Evolutionary conservation across 805 yeast genomes (phyloP), one percentile per base, ranked within the genome.

Genomic region (Lipomyces anomalus): DNA sequence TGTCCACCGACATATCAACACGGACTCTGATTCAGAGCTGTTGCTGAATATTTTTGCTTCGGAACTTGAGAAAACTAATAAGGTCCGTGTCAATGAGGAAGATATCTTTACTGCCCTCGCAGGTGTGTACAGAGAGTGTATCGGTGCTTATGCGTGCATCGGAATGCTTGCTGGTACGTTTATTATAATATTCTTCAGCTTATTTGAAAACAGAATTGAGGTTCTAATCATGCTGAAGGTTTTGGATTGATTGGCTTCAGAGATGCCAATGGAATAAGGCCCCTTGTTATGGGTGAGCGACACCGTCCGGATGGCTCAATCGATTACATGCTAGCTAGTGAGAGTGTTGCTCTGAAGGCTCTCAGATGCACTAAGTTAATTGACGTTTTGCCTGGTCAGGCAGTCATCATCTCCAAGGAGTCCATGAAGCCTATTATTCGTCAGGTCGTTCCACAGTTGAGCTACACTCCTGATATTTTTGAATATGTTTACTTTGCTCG

Each of bases 401-500:
- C 96, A 16, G 95, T 92, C 35, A 84, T 92, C 55, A 83, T 90
- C 58, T 89, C 88, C 51, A 89, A 90, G 66, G 76, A 75, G 56
- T 71, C 79, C 39, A 71, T 78, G 65, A 65, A 65, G 41, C 95
- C 96, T 6, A 88, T 86, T 64, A 81, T 84, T 65, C 78, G 78
- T 57, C 97, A 92, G 68, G 88, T 90, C 38, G 92, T 82, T 6
- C 82, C 84, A 51, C 75, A 81, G 53, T 72, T 74, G 62, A 68
- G 82, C 1, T 89, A 88, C 67, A 81, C 96, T 13, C 98, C 98
- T 5, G 97, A 94, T 69, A 80, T 92, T 52, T 92, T 92, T 60
- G 98, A 92, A 68, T 92, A 89, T 64, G 98, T 92, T 38, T 92
- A 92, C 68, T 92, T 92, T 71, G 97, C 98, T 16, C 80, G 98